Conservation (phyloP, 257 asterid species). For the Rauvolfia tetraphylla region DNA sequence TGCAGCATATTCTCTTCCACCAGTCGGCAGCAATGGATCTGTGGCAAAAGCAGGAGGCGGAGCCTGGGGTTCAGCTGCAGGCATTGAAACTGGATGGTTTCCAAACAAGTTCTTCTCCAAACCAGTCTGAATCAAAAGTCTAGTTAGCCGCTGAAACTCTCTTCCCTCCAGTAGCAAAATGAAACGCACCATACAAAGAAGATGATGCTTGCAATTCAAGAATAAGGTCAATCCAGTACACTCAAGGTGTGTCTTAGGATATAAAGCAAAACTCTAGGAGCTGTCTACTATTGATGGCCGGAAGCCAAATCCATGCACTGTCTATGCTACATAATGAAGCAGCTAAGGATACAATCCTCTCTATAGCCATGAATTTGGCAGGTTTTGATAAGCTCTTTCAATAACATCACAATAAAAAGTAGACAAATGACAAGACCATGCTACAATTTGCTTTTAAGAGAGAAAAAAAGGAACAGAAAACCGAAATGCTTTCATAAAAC, state of each 20-base stretch:
- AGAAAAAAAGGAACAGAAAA: neutral
- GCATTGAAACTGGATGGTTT: slow-evolving; percentile 67
- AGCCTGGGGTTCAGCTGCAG: slow-evolving; percentile 54
- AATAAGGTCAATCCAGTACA: neutral
- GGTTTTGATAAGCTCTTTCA: neutral
- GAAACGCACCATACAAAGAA: neutral
- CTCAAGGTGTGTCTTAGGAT: neutral
- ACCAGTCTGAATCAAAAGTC: slow-evolving; percentile 60
- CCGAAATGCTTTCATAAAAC: neutral
- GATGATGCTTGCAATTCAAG: neutral
- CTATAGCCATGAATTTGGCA: neutral
- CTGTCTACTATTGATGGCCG: neutral
- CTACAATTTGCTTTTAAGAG: neutral
- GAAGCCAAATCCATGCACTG: neutral
- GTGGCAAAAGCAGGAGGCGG: slow-evolving; percentile 92
- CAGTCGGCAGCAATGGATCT: slow-evolving; percentile 49
- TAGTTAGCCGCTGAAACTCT: neutral
- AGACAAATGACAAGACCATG: neutral
- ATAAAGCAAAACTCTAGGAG: neutral
- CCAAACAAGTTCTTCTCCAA: slow-evolving; percentile 85
- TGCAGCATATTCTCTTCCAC: slow-evolving; percentile 37
- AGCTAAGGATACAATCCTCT: neutral
- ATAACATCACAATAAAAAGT: neutral
- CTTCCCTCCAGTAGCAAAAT: neutral
- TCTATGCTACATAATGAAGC: neutral